A percentile compares a stretch with the other conserved stretches of the same genome.
Evolutionary conservation across 2,329 filamentous ascomycete genomes (phyloP).

Genomic region (Sporothrix euskadiensis): DNA sequence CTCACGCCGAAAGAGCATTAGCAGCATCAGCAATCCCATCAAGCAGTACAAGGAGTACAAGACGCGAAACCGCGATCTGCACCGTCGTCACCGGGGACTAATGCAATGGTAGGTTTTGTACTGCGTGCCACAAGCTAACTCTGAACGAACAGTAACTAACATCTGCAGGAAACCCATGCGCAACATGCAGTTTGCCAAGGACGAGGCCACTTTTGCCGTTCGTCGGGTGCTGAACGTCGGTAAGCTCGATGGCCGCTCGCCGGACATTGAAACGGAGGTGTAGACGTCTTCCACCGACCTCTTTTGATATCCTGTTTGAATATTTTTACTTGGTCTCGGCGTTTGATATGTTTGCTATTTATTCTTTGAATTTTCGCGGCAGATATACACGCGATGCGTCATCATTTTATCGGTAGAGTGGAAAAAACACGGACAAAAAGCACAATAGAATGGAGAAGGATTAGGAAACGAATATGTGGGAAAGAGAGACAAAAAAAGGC

Average conservation of each 20-base stretch:
- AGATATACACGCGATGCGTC: neutral
- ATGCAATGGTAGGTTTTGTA: slow-evolving; percentile 73
- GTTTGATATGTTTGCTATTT: neutral
- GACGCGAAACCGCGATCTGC: slow-evolving; percentile 69
- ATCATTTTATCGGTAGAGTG: neutral
- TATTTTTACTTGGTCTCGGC: neutral
- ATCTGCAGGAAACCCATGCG: slow-evolving; percentile 66
- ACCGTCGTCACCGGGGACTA: slow-evolving; percentile 81
- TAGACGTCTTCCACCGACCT: neutral
- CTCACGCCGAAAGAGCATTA: slow-evolving; percentile 39
- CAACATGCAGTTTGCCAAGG: slow-evolving; percentile 81
- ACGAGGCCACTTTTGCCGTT: slow-evolving; percentile 78
- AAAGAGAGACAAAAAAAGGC: neutral
- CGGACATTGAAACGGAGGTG: slow-evolving; percentile 79
- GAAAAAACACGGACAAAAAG: neutral
- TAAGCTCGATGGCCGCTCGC: slow-evolving; percentile 76
- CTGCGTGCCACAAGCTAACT: too few relatives aligned
- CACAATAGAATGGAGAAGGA: neutral
- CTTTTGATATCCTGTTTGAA: neutral
- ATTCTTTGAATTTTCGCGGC: neutral
- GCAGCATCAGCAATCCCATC: slow-evolving; percentile 53
- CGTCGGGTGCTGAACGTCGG: slow-evolving; percentile 75
- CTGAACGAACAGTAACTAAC: neutral
- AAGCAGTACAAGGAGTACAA: slow-evolving; percentile 64
- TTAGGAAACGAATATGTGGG: neutral